Percentiles rank a stretch among this genome's conserved stretches.
phyloP scores from a whole-genome alignment of 1,284 basidiomycete genomes.

The Apiotrichum sp. region DNA sequence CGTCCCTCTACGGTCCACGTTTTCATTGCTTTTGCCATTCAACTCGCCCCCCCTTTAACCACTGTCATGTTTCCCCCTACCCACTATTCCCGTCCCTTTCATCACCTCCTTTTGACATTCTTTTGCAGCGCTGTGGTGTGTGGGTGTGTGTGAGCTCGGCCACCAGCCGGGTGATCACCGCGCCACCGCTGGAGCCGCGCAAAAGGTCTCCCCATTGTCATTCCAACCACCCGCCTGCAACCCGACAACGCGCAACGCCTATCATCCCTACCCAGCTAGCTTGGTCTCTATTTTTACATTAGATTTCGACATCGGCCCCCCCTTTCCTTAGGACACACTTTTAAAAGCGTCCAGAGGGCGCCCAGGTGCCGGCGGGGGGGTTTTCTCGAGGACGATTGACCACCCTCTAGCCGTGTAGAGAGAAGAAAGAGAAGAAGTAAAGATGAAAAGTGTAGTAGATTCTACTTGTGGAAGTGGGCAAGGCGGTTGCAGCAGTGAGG shows the following conservation, averaged over 20 bases:
- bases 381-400: conserved; percentile 15
- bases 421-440: conserved; percentile 12
- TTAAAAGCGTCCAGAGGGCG: conserved; percentile 5
- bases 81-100: background rate
- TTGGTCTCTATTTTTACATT: conserved; percentile 19
- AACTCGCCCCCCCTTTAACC: background rate
- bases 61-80: background rate
- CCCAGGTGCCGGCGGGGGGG: conserved; percentile 5
- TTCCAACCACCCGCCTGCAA: too few species aligned
- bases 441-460: conserved; percentile 12
- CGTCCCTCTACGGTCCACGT: conserved; percentile 4
- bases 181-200: too few species aligned
- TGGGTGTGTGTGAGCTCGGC: too few species aligned
- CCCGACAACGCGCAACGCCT: background rate
- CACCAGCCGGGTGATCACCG: too few species aligned
- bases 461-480: too few species aligned
- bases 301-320: conserved; percentile 16
- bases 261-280: conserved; percentile 17
- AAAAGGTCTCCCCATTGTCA: too few species aligned
- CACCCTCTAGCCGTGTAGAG: conserved; percentile 14
- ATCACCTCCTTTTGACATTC: too few species aligned
- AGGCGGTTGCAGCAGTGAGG: too few species aligned
- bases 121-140: too few species aligned
- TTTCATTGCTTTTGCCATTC: background rate
- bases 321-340: background rate